Evolutionary conservation across 148 eudicot genomes (phyloP), one percentile per base, ranked within the genome.

Genomic region (Drosera capensis): DNA sequence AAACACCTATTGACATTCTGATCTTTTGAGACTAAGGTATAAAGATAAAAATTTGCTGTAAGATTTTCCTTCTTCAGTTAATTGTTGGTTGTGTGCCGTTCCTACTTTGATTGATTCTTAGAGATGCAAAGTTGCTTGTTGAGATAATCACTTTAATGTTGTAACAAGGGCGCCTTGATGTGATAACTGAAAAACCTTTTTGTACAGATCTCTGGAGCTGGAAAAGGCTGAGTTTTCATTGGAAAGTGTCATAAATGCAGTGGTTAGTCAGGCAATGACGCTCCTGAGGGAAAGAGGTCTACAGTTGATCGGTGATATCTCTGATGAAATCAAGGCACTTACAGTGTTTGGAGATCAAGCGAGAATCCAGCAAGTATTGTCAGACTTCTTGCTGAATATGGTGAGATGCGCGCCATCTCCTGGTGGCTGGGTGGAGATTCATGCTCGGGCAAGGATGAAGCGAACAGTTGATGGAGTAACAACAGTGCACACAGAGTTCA

Each of bases 381-480:
- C 88, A 13, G 77, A 78, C 50, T 85, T 80, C 62, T 74, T 90
- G 52, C 55, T 71, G 37, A 85, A 68, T 61, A 79, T 90, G 95
- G 82, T 75, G 46, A 79, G 68, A 6, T 65, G 71, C 73, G 93
- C 95, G 13, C 94, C 93, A 18, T 65, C 97, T 35, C 88, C 93
- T 14, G 88, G 65, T 44, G 94, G 99, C 8, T 90, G 95, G 95
- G 88, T 90, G 1, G 88, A 85, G 68, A 67, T 85, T 56, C 84
- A 78, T 68, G 74, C 81, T 51, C 68, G 57, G 48, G 88, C 95
- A 29, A 67, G 68, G 44, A 21, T 81, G 51, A 78, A 78, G 79
- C 76, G 71, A 46, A 40, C 71, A 42, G 57, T 68, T 40, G 75
- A 55, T 26, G 85, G 71, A 31, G 41, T 44, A 26, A 60, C 56